Percentiles rank a stretch among this genome's conserved stretches.
phyloP scores from a whole-genome alignment of 2,329 filamentous ascomycete genomes.

The Colletotrichum graminicola region DNA sequence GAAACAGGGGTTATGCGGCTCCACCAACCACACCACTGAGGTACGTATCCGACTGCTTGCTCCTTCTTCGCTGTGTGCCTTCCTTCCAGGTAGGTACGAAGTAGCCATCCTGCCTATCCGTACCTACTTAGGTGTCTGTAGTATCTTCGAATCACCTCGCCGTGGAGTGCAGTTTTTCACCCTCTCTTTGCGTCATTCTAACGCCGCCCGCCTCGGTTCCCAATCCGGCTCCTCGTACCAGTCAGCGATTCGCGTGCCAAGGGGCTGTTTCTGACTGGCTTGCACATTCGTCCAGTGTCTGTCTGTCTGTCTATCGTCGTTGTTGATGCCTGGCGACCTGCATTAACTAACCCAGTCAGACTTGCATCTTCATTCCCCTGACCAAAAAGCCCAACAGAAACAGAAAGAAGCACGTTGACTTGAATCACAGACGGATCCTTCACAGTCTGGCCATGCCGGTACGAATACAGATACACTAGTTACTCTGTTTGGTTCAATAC shows the following conservation, averaged over 20 bases:
- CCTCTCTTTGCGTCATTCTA: background rate
- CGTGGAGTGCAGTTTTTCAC: too few relatives aligned
- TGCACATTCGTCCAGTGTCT: background rate
- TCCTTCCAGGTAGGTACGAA: background rate
- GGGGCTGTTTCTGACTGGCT: background rate
- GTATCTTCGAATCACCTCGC: too few relatives aligned
- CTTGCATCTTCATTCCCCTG: background rate
- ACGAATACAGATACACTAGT: background rate
- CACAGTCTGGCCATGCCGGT: background rate
- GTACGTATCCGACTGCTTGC: background rate
- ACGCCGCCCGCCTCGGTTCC: constrained; percentile 1
- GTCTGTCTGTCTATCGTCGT: background rate
- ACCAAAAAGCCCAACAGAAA: background rate
- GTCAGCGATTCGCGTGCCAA: constrained; percentile 19
- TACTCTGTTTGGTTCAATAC: background rate
- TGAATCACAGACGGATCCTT: background rate
- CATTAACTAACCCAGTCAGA: background rate
- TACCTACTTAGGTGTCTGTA: too few relatives aligned
- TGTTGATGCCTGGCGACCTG: background rate
- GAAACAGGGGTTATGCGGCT: constrained; percentile 39
- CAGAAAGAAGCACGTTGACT: background rate
- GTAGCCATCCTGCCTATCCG: too few relatives aligned
- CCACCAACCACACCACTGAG: constrained; percentile 5
- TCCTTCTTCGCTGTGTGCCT: background rate
- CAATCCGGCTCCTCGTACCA: constrained; percentile 24